These are phyloP conservation scores for Fusarium sp. DNA, from an alignment of 2,329 filamentous ascomycete genomes.

Conservation along the genomic window DNA sequence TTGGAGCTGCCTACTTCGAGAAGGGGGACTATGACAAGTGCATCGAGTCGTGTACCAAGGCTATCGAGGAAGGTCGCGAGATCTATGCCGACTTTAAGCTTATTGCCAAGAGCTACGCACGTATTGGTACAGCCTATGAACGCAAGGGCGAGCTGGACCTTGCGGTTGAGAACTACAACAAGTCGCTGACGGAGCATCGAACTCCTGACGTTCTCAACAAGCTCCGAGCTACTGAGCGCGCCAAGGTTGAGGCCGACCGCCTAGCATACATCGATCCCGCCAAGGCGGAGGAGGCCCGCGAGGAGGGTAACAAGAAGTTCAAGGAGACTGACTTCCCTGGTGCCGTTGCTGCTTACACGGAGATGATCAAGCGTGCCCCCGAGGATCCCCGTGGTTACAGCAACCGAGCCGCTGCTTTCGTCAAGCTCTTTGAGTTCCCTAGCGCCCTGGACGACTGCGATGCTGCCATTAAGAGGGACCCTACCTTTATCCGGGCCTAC, in stretches of 20 bases:
- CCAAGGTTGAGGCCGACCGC: constrained; percentile 82
- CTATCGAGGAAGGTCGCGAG: constrained; percentile 89
- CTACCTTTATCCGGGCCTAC: constrained; percentile 95
- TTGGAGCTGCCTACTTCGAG: constrained; percentile 94
- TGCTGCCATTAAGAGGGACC: constrained; percentile 89
- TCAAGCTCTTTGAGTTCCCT: constrained; percentile 97
- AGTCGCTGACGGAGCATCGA: constrained; percentile 95
- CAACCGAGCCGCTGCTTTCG: constrained; percentile 96
- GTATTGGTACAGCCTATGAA: constrained; percentile 95
- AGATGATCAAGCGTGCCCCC: constrained; percentile 97
- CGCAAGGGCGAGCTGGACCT: constrained; percentile 84
- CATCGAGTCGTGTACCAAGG: constrained; percentile 89
- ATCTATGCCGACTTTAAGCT: constrained; percentile 97
- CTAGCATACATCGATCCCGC: constrained; percentile 88
- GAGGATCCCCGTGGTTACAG: constrained; percentile 95
- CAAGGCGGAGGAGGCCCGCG: constrained; percentile 95
- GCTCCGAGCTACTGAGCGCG: constrained; percentile 90
- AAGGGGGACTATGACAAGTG: constrained; percentile 94
- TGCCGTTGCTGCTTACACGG: constrained; percentile 92
- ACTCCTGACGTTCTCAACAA: constrained; percentile 95
- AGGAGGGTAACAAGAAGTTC: constrained; percentile 96
- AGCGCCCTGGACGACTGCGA: constrained; percentile 95
- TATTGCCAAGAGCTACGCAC: constrained; percentile 97
- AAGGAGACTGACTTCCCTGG: constrained; percentile 97
- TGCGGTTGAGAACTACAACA: constrained; percentile 92